A percentile compares a stretch with the other conserved stretches of the same genome.
Evolutionary conservation across 257 asterid genomes (phyloP).

Genomic region (Lycium barbarum): DNA sequence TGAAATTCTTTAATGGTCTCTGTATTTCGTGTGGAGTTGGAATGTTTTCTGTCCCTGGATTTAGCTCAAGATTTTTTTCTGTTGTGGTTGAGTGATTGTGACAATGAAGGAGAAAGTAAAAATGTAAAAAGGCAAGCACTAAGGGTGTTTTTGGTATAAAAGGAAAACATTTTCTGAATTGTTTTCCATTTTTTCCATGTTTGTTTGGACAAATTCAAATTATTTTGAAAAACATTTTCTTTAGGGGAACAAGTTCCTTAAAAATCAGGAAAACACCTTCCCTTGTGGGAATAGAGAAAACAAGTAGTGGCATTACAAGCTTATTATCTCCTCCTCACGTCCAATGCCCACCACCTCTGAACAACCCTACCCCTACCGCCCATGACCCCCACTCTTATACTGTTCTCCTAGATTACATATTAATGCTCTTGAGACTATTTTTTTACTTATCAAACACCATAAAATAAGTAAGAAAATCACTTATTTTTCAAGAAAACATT

Average conservation of each 20-base stretch:
- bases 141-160: not conserved
- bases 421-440: not conserved
- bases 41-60: not conserved
- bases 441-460: not conserved
- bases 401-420: not conserved
- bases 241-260: not conserved
- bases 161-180: not conserved
- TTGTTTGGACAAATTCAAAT: not conserved
- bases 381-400: not conserved
- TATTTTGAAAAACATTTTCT: not conserved
- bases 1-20: not conserved
- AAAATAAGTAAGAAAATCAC: not conserved
- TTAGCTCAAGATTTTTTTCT: not conserved
- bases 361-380: no score
- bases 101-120: not conserved
- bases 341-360: not conserved
- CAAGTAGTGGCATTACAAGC: not conserved
- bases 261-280: not conserved
- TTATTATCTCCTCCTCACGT: not conserved
- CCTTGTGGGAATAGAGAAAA: not conserved
- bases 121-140: not conserved
- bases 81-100: not conserved
- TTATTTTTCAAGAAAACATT: not conserved
- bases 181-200: not conserved
- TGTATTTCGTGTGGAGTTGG: not conserved